phyloP scores from a whole-genome alignment of 2,329 filamentous ascomycete genomes.

The Hypoxylon sp. region DNA sequence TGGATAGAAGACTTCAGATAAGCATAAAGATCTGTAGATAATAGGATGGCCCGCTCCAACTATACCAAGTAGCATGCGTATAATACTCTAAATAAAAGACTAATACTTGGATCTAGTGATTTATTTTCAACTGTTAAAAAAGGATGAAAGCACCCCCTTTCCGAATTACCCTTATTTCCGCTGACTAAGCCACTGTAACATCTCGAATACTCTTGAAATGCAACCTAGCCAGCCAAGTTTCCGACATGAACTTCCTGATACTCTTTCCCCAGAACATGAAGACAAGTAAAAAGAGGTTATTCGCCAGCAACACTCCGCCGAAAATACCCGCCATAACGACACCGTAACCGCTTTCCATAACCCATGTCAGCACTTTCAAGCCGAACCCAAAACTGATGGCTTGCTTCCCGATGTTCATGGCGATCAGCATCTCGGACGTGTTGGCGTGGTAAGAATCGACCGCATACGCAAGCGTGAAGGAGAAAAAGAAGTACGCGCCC shows the following conservation, averaged over 20 bases:
- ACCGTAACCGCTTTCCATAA: constrained; percentile 57
- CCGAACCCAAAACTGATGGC: constrained; percentile 64
- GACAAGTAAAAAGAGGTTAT: constrained; percentile 57
- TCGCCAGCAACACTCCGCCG: constrained; percentile 56
- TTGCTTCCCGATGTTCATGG: constrained; percentile 66
- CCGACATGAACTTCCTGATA: constrained; percentile 56
- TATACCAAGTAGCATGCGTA: too few species aligned
- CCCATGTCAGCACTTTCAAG: constrained; percentile 60
- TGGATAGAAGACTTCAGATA: too few species aligned
- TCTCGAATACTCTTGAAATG: constrained; percentile 48
- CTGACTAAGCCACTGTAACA: constrained; percentile 36
- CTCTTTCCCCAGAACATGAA: constrained; percentile 63
- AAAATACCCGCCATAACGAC: constrained; percentile 62
- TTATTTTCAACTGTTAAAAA: background rate
- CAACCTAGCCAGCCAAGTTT: constrained; percentile 59
- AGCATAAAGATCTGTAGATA: too few species aligned
- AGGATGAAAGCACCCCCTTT: too few species aligned
- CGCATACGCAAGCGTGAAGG: constrained; percentile 68
- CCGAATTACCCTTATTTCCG: background rate
- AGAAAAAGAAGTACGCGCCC: constrained; percentile 63
- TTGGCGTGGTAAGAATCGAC: constrained; percentile 67
- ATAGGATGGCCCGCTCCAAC: too few species aligned
- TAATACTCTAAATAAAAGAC: background rate
- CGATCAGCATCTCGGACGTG: constrained; percentile 70
- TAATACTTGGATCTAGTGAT: background rate